Base-by-base conservation (phyloP, 331 rosid species). In the Cydonia oblonga region DNA sequence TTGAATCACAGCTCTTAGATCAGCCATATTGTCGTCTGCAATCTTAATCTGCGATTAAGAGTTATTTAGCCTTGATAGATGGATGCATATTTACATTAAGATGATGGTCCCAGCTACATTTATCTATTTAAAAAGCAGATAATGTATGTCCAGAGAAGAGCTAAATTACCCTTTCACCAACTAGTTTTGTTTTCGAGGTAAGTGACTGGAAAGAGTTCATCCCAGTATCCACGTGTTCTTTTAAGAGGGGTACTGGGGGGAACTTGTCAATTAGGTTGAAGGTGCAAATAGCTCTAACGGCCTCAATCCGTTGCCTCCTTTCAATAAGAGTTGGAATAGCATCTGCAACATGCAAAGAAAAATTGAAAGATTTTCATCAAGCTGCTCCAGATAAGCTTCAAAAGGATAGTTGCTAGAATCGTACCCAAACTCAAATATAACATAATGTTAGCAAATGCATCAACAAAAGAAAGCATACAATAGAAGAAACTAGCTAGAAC, bases 281-380 rank as follows among this genome's bases (percentile, higher is more conserved):
- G 51, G 89, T 79, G 70, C 83, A 89, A 57, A 86, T 80, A 59
- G 87, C 82, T 78, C 85, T 74, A 58, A 86, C 87, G 64, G 96
- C 97, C 72, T 78, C 80, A 19, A 81, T 19, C 52, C 51, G 24
- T 76, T 78, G 86, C 77, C 74, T 79, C 80, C 68, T 78, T 63
- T 57, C 70, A 62, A 81, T 40, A 62, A 87, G 87, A 63, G 64
- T 81, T 58, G 28, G 74, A 74, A 89, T 78, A 79, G 81, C 44
- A 61, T 76, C 89, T 81, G 83, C 24, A 24, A 28, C 72, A 68
- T 2, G 15, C 24, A 30, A 76, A 56, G 75, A 20, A 33, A 71
- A n/a, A 51, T 33, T 25, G n/a, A 33, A 60, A 46, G 51, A 44
- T 68, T 32, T 20, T 18, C 56, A 75, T 26, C 64, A 72, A 52